Conservation (phyloP, 768 basidiomycete species). For the Hortiboletus flavorubellus region DNA sequence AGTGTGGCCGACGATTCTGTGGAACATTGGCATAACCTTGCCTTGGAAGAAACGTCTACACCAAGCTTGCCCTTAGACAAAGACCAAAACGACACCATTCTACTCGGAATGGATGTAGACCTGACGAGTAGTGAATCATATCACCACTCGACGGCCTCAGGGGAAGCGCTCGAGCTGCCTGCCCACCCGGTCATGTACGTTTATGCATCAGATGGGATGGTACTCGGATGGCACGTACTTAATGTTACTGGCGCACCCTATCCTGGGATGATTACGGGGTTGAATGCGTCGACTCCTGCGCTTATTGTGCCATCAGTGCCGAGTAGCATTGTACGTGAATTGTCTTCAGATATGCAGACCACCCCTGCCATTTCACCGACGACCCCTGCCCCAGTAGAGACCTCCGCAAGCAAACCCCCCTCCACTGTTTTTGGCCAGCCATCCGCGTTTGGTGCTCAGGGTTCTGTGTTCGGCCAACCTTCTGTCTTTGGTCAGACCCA, state of each 20-base stretch:
- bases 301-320: constrained; percentile 10
- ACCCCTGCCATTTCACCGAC: constrained; percentile 25
- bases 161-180: constrained; percentile 41
- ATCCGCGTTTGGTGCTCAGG: constrained; percentile 25
- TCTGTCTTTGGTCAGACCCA: constrained; percentile 18
- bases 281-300: constrained; percentile 10
- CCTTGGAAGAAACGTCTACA: constrained; percentile 47
- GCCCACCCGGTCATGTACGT: constrained; percentile 66
- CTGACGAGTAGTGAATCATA: constrained; percentile 49
- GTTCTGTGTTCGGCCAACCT: constrained; percentile 33
- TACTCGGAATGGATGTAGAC: constrained; percentile 64
- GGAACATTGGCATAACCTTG: constrained; percentile 43
- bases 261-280: constrained; percentile 45
- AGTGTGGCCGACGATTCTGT: constrained; percentile 25
- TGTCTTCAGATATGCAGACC: constrained; percentile 30
- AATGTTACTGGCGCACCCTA: constrained; percentile 53
- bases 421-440: constrained; percentile 36
- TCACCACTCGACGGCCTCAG: constrained; percentile 36
- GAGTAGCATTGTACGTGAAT: constrained; percentile 25
- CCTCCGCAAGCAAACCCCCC: constrained; percentile 28
- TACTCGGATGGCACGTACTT: constrained; percentile 70
- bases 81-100: constrained; percentile 65
- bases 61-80: constrained; percentile 66
- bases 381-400: constrained; percentile 13
- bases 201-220: constrained; percentile 75